A percentile compares a stretch with the other conserved stretches of the same genome.
Conservation (phyloP, 2,329 filamentous ascomycete genomes). For the Colletotrichum ledebouriae region DNA sequence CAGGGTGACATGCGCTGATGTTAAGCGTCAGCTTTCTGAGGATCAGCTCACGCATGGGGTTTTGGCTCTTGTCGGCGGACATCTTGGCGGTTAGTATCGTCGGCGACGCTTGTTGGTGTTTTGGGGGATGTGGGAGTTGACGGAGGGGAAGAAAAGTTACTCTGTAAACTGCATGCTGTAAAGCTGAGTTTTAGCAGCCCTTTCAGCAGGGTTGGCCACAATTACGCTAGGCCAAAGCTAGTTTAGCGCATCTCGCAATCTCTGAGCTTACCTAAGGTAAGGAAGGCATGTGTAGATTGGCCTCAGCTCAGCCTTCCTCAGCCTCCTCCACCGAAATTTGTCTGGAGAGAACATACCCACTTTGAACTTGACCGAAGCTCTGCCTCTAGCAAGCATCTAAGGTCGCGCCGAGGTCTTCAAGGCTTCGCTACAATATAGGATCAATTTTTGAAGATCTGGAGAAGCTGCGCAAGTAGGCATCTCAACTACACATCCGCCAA, state of each 20-base stretch:
- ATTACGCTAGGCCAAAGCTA: neutral
- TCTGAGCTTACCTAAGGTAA: slow-evolving; percentile 27
- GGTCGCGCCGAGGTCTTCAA: slow-evolving; percentile 55
- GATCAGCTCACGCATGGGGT: slow-evolving; percentile 99
- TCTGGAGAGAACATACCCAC: slow-evolving; percentile 50
- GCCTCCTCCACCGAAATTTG: slow-evolving; percentile 61
- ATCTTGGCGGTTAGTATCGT: slow-evolving; percentile 55
- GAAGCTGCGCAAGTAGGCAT: slow-evolving; percentile 50
- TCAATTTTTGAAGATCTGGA: slow-evolving; percentile 60
- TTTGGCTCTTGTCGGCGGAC: slow-evolving; percentile 89
- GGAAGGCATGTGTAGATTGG: neutral
- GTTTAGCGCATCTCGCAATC: slow-evolving; percentile 1
- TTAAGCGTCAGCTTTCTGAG: slow-evolving; percentile 99
- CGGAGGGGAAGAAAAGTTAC: slow-evolving; percentile 5
- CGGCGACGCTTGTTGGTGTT: slow-evolving; percentile 47
- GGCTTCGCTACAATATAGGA: slow-evolving; percentile 52
- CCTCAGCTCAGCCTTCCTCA: slow-evolving; percentile 52
- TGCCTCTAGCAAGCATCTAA: slow-evolving; percentile 53
- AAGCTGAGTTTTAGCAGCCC: slow-evolving; percentile 56
- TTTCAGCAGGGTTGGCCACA: slow-evolving; percentile 48
- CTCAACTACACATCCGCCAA: slow-evolving; percentile 56
- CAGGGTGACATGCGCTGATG: slow-evolving; percentile 67
- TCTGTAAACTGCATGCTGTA: slow-evolving; percentile 49
- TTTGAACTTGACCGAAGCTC: slow-evolving; percentile 57
- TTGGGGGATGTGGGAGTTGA: slow-evolving; percentile 43